A percentile compares a stretch with the other conserved stretches of the same genome.
These are phyloP conservation scores for Colletotrichum tropicicola DNA, from an alignment of 2,329 filamentous ascomycete species.

Conservation along the genomic window DNA sequence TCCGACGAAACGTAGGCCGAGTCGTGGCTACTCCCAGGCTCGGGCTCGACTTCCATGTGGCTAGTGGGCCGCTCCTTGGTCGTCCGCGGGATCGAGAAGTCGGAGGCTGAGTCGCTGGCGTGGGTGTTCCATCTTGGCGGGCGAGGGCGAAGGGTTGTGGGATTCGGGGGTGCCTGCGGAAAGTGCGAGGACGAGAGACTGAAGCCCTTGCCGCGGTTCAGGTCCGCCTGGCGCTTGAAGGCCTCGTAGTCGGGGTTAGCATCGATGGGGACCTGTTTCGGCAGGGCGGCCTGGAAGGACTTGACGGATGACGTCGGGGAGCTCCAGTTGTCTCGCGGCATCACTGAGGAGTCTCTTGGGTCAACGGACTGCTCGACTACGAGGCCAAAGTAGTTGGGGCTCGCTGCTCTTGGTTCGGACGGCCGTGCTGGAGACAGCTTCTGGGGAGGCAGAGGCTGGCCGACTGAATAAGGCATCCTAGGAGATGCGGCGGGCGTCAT, in stretches of 20 bases:
- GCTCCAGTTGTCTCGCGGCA: slow-evolving; percentile 79
- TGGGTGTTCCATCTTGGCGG: slow-evolving; percentile 59
- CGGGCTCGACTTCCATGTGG: slow-evolving; percentile 55
- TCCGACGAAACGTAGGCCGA: slow-evolving; percentile 64
- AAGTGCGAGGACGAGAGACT: slow-evolving; percentile 58
- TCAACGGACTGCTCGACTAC: slow-evolving; percentile 68
- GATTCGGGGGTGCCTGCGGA: slow-evolving; percentile 42
- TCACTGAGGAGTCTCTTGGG: slow-evolving; percentile 68
- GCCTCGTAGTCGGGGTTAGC: slow-evolving; percentile 85
- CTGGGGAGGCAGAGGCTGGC: slow-evolving; percentile 60
- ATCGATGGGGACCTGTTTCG: slow-evolving; percentile 75
- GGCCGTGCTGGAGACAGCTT: slow-evolving; percentile 54
- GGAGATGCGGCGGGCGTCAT: slow-evolving; percentile 63
- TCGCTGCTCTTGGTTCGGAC: slow-evolving; percentile 59
- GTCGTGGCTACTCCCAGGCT: slow-evolving; percentile 52
- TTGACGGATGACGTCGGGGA: slow-evolving; percentile 75
- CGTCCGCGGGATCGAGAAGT: slow-evolving; percentile 31
- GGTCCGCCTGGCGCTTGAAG: slow-evolving; percentile 78
- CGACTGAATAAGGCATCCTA: slow-evolving; percentile 60
- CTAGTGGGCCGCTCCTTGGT: slow-evolving; percentile 26
- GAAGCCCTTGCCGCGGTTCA: slow-evolving; percentile 61
- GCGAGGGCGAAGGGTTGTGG: slow-evolving; percentile 48
- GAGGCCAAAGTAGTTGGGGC: slow-evolving; percentile 90
- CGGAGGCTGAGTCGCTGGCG: slow-evolving; percentile 51
- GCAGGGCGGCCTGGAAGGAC: slow-evolving; percentile 74